Evolutionary conservation across 805 yeast species (phyloP).

Genomic region (Blastobotrys muscicola): DNA sequence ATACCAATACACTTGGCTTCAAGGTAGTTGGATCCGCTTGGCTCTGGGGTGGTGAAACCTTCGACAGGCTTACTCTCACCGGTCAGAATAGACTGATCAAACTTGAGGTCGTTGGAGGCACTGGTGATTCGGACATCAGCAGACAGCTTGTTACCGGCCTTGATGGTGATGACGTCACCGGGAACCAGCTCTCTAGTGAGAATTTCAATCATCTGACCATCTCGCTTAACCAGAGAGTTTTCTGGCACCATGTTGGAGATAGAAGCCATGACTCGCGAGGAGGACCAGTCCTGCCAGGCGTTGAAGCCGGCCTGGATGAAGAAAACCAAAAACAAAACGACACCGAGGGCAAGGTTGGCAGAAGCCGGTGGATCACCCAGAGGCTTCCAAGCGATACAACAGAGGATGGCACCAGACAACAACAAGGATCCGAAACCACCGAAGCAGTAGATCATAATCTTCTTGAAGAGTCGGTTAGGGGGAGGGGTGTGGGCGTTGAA

Average conservation of each 20-base stretch:
- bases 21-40: conserved; percentile 35
- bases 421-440: conserved; percentile 40
- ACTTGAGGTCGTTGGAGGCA: conserved; percentile 77
- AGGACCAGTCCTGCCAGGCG: conserved; percentile 38
- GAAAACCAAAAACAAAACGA: conserved; percentile 32
- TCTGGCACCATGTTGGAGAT: conserved; percentile 35
- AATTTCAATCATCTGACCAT: conserved; percentile 65
- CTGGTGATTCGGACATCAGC: conserved; percentile 87
- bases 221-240: conserved; percentile 54
- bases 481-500: background rate
- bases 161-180: conserved; percentile 86
- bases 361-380: conserved; percentile 38
- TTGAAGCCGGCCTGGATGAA: conserved; percentile 35
- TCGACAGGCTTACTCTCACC: conserved; percentile 96
- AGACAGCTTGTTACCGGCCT: conserved; percentile 87
- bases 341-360: conserved; percentile 35
- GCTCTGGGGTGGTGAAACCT: conserved; percentile 52
- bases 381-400: conserved; percentile 37
- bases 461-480: conserved; percentile 23
- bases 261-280: conserved; percentile 39
- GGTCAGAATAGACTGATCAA: conserved; percentile 94
- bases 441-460: conserved; percentile 32
- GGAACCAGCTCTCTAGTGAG: conserved; percentile 84
- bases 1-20: conserved; percentile 36
- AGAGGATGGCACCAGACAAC: conserved; percentile 33